phyloP scores from a whole-genome alignment of 2,329 filamentous ascomycete genomes.

The Colletotrichum tropicicola region DNA sequence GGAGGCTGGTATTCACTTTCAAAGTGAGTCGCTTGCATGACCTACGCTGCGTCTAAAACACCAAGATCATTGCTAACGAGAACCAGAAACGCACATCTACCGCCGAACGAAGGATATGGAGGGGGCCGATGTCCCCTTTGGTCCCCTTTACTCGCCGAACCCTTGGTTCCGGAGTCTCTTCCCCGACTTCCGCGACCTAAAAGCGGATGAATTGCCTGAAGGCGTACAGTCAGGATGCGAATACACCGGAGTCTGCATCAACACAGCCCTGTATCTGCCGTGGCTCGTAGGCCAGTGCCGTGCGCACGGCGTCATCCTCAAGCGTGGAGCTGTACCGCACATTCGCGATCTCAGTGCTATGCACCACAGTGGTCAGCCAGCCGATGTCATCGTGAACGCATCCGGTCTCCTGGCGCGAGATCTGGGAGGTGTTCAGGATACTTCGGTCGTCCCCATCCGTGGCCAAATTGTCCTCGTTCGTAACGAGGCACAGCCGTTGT shows the following conservation, averaged over 20 bases:
- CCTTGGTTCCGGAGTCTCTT: conserved; percentile 80
- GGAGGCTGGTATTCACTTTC: conserved; percentile 79
- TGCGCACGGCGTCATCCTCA: conserved; percentile 65
- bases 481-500: conserved; percentile 79
- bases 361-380: conserved; percentile 66
- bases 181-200: conserved; percentile 74
- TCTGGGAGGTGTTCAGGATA: conserved; percentile 74
- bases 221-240: conserved; percentile 65
- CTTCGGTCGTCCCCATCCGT: conserved; percentile 69
- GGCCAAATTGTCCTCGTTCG: conserved; percentile 83
- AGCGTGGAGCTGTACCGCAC: conserved; percentile 62
- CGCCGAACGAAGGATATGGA: conserved; percentile 66
- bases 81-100: conserved; percentile 53
- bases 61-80: too few relatives aligned
- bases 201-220: conserved; percentile 64
- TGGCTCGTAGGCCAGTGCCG: conserved; percentile 75
- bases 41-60: conserved; percentile 53
- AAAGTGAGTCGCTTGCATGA: conserved; percentile 51
- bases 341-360: conserved; percentile 66
- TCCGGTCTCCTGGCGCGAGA: conserved; percentile 72
- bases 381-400: conserved; percentile 74
- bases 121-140: conserved; percentile 70
- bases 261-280: conserved; percentile 76
- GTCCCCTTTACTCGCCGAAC: conserved; percentile 69
- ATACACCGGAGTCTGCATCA: conserved; percentile 78